These are phyloP conservation scores for Mucor irregularis DNA, from an alignment of 371 early-diverging fungal species.

Conservation along the genomic window DNA sequence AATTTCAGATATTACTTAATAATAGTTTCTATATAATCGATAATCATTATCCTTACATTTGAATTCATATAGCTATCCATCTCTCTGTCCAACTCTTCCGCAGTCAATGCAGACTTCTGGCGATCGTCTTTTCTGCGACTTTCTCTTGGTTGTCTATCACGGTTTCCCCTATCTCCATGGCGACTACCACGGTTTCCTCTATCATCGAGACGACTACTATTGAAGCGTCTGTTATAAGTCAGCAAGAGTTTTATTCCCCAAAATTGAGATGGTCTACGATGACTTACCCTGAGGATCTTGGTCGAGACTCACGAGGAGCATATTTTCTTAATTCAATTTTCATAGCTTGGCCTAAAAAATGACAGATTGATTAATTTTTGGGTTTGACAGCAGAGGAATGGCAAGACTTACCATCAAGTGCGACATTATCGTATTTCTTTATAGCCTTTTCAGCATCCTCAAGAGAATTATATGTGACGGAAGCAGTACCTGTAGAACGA, in stretches of 20 bases:
- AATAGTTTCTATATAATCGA: background rate
- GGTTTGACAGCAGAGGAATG: too few relatives aligned
- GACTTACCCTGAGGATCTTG: slow-evolving; percentile 1
- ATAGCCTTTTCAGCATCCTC: slow-evolving; percentile 40
- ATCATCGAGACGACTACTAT: background rate
- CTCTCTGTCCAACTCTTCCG: slow-evolving; percentile 39
- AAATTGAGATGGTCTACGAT: background rate
- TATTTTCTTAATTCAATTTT: slow-evolving; percentile 6
- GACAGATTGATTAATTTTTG: too few relatives aligned
- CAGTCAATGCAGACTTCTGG: slow-evolving; percentile 11
- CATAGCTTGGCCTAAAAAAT: slow-evolving; percentile 4
- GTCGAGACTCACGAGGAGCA: background rate
- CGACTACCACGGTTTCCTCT: slow-evolving; percentile 5
- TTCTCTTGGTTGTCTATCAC: background rate
- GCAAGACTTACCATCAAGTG: slow-evolving; percentile 35
- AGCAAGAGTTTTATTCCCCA: background rate
- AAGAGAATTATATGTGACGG: slow-evolving; percentile 22
- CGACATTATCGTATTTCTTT: slow-evolving; percentile 42
- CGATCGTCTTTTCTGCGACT: slow-evolving; percentile 7
- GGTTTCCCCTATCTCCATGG: background rate
- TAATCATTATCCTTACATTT: slow-evolving; percentile 5
- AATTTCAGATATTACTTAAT: background rate
- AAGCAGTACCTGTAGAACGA: slow-evolving; percentile 44
- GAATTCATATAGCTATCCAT: slow-evolving; percentile 50
- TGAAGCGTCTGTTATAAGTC: slow-evolving; percentile 9